Base-by-base conservation (phyloP, 805 yeast species). In the Wickerhamomyces mucosus region DNA sequence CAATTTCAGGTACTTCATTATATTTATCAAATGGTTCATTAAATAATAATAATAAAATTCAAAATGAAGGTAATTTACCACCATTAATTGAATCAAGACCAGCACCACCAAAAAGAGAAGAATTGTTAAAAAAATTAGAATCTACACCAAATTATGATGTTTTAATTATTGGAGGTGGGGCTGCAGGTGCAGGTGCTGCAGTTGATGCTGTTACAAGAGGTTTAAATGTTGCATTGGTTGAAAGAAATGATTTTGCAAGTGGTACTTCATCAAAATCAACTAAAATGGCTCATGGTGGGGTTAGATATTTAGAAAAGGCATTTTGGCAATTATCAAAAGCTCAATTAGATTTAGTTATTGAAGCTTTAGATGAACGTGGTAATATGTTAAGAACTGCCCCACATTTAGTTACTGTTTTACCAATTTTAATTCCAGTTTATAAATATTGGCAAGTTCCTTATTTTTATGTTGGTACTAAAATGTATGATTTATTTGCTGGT, bases 201-300 rank as follows among this genome's bases (percentile, higher is more conserved):
- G 63, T 88, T 27, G 97, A 88, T 59, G 96, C 96, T 22, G 72
- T 79, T 18, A 72, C 94, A 26, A 71, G 97, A 57, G 96, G 96
- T 29, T 71, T 86, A 45, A 82, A 84, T 50, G 95, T 85, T 26
- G 82, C 94, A 31, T 57, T 88, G 36, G 69, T 88, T 37, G 97
- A 88, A 58, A 79, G 79, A 52, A 75, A 74, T 42, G 97, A 88
- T 63, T 88, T 81, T 52, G 95, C 95, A 7, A 69, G 85, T 8
- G 96, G 95, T 26, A 89, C 96, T 12, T 81, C 94, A 7, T 85
- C 96, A 21, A 82, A 86, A 50, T 82, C 95, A 12, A 88, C 97
- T 29, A 88, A 88, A 62, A 82, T 88, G 77, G 95, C 95, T 27
- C 97, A 88, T 54, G 97, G 97, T 43, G 97, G 97, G 55, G 96